Percentiles rank a stretch among this genome's conserved stretches.
phyloP scores from a whole-genome alignment of 768 basidiomycete species.

The Phanerochaete sordida region DNA sequence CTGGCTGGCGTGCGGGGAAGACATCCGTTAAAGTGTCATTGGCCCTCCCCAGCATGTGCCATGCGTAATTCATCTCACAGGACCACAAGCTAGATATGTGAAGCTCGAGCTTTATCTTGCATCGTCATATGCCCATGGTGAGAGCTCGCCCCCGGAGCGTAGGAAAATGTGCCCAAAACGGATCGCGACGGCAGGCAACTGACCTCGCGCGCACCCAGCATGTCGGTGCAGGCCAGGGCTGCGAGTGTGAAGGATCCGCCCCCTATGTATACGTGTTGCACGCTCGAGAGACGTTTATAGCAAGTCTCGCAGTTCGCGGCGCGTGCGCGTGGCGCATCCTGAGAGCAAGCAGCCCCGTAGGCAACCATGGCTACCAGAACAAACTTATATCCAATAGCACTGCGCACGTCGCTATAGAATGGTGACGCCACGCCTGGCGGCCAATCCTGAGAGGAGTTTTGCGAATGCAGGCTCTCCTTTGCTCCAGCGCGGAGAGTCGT shows the following conservation, averaged over 20 bases:
- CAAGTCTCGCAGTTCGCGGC: slow-evolving; percentile 18
- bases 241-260: slow-evolving; percentile 13
- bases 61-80: not conserved
- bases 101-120: slow-evolving; percentile 2
- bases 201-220: slow-evolving; percentile 6
- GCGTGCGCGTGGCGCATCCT: slow-evolving; percentile 13
- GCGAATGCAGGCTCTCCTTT: not conserved
- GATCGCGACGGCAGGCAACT: not conserved
- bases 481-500: not conserved
- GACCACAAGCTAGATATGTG: not conserved
- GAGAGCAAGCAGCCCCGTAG: slow-evolving; percentile 8
- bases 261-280: slow-evolving; percentile 3
- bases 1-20: not conserved
- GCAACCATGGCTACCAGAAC: slow-evolving; percentile 4
- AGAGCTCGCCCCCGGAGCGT: slow-evolving; percentile 3
- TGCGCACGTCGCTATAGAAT: slow-evolving; percentile 1
- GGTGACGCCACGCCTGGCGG: not conserved
- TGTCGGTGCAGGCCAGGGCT: slow-evolving; percentile 6
- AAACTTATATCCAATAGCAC: slow-evolving; percentile 1
- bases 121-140: not conserved
- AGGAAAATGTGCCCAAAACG: slow-evolving; percentile 11
- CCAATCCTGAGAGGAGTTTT: not conserved
- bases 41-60: not conserved
- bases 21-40: not conserved
- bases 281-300: slow-evolving; percentile 15